Evolutionary conservation across 768 basidiomycete genomes (phyloP).

Genomic region (Podaxis pistillaris): DNA sequence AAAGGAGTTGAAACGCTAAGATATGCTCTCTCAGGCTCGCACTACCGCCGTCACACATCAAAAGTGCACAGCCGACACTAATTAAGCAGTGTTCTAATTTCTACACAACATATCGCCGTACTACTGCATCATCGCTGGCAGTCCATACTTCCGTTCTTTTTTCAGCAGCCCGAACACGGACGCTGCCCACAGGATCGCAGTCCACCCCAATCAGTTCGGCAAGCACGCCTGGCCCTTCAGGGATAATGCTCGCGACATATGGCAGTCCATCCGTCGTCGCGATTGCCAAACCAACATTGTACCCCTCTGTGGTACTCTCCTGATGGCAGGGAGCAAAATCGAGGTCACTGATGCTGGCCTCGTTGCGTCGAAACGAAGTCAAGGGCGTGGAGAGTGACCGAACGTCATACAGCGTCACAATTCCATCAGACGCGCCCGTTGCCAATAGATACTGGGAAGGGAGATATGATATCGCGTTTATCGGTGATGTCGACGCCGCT

Average conservation of each 20-base stretch:
- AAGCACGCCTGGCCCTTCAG: conserved; percentile 29
- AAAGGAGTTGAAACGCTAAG: not conserved
- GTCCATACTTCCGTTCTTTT: conserved; percentile 44
- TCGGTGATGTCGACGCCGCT: conserved; percentile 12
- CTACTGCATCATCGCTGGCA: conserved; percentile 55
- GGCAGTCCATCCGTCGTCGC: conserved; percentile 62
- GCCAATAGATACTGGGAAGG: conserved; percentile 43
- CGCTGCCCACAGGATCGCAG: conserved; percentile 54
- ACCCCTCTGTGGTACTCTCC: not conserved
- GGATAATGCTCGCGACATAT: conserved; percentile 39
- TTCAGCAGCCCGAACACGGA: conserved; percentile 18
- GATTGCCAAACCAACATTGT: conserved; percentile 36
- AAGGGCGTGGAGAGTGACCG: conserved; percentile 40
- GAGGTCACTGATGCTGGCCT: conserved; percentile 50
- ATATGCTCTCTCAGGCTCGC: not conserved
- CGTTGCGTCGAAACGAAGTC: conserved; percentile 43
- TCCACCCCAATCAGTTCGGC: conserved; percentile 59
- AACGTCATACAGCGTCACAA: conserved; percentile 56
- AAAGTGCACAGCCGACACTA: not conserved
- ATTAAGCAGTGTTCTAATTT: not conserved
- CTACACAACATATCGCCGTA: conserved; percentile 20
- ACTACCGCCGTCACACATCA: too few relatives aligned
- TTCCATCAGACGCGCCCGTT: conserved; percentile 55
- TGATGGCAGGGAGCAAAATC: conserved; percentile 26
- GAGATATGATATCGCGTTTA: conserved; percentile 48